phyloP scores from a whole-genome alignment of 371 early-diverging fungal species.

The Chytridiales sp. region DNA sequence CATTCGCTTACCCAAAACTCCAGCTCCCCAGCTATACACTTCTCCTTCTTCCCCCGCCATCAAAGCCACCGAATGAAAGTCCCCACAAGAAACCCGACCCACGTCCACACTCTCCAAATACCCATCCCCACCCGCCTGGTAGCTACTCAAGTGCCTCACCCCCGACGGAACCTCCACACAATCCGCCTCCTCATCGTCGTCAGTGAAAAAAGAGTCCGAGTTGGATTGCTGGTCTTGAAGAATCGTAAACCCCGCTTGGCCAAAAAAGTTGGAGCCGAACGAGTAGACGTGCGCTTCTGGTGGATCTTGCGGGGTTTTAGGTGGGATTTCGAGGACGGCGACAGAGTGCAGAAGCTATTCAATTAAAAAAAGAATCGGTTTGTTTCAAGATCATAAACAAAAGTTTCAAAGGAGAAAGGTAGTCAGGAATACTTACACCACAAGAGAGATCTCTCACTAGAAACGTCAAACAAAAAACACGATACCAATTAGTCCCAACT shows the following conservation, averaged over 20 bases:
- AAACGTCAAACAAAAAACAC: no score
- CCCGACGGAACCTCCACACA: neutral
- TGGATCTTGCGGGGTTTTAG: no score
- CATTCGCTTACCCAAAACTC: neutral
- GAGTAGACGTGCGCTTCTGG: constrained; percentile 15
- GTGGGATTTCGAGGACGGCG: constrained; percentile 11
- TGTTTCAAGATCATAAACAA: no score
- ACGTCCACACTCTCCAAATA: neutral
- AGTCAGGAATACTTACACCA: no score
- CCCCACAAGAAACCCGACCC: constrained; percentile 13
- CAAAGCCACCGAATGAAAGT: constrained; percentile 23
- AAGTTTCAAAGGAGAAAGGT: no score
- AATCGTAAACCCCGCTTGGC: constrained; percentile 28
- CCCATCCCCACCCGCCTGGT: neutral
- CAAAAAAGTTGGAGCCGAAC: constrained; percentile 34
- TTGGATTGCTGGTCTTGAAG: constrained; percentile 13
- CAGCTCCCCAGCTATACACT: constrained; percentile 23
- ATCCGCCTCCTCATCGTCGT: constrained; percentile 23
- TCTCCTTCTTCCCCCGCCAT: constrained; percentile 11
- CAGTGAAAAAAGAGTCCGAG: constrained; percentile 14
- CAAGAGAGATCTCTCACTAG: no score
- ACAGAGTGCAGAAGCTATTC: constrained; percentile 13
- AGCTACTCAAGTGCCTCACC: neutral
- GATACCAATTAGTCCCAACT: no score
- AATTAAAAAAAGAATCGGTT: no score